Conservation (phyloP, 2,329 filamentous ascomycete species). For the Sporothrix mexicana region DNA sequence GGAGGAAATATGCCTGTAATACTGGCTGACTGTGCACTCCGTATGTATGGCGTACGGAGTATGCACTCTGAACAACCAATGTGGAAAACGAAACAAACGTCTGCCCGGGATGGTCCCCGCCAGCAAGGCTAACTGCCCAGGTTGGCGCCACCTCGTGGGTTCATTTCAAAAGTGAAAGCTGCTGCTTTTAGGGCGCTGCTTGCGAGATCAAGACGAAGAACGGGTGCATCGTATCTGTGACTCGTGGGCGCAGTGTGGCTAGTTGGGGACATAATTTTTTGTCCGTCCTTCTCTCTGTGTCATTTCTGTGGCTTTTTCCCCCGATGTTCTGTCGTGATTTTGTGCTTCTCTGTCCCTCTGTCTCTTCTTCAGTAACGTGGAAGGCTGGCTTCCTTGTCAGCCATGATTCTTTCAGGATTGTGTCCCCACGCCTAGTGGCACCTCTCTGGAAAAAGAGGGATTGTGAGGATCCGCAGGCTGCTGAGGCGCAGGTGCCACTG, state of each 20-base stretch:
- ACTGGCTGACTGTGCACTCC: too few species aligned
- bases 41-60: too few species aligned
- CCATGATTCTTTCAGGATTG: neutral
- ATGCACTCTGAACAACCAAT: too few species aligned
- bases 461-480: constrained; percentile 1
- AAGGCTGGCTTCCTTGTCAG: neutral
- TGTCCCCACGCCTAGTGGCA: constrained; percentile 12
- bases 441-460: constrained; percentile 19
- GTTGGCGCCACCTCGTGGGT: constrained; percentile 1
- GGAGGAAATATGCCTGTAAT: too few species aligned
- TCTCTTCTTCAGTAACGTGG: too few species aligned
- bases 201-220: neutral
- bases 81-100: neutral
- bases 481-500: constrained; percentile 18
- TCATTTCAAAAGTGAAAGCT: neutral
- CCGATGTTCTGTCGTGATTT: neutral
- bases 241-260: neutral
- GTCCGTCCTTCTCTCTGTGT: too few species aligned
- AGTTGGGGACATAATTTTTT: neutral
- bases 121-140: constrained; percentile 11
- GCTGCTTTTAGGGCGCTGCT: neutral
- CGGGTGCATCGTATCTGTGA: neutral
- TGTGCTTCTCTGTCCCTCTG: neutral
- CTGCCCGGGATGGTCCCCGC: constrained; percentile 6
- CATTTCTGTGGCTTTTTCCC: neutral